phyloP scores from a whole-genome alignment of 2,329 filamentous ascomycete genomes.

The Gliomastix tumulicola region DNA sequence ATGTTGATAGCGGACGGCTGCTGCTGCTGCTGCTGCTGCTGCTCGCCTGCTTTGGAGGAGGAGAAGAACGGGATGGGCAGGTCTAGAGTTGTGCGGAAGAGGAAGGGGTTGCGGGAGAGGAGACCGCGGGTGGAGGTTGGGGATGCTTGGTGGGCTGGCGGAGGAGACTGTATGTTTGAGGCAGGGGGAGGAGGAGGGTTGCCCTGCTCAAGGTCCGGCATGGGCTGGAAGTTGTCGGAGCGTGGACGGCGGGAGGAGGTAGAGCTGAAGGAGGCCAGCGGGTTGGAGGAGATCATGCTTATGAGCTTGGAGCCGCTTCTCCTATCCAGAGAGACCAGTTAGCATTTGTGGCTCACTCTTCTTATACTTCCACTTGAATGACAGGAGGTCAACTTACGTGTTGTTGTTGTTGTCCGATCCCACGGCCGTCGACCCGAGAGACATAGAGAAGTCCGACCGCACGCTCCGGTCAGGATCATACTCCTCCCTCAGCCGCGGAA shows the following conservation, averaged over 20 bases:
- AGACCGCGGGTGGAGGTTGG: slow-evolving; percentile 1
- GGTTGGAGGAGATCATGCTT: slow-evolving; percentile 11
- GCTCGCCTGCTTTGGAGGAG: background rate
- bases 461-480: slow-evolving; percentile 25
- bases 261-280: slow-evolving; percentile 9
- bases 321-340: no score
- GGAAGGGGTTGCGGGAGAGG: slow-evolving; percentile 20
- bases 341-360: no score
- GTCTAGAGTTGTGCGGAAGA: slow-evolving; percentile 23
- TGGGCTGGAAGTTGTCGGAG: slow-evolving; percentile 4
- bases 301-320: slow-evolving; percentile 13
- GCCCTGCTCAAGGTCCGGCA: slow-evolving; percentile 2
- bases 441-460: no score
- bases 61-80: slow-evolving; percentile 12
- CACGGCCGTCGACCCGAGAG: no score
- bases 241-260: slow-evolving; percentile 5
- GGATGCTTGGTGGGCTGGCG: slow-evolving; percentile 1
- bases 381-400: no score
- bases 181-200: slow-evolving; percentile 4
- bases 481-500: slow-evolving; percentile 30
- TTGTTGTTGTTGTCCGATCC: no score
- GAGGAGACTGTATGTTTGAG: background rate
- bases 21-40: background rate
- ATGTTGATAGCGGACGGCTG: no score
- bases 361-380: no score